Percentiles rank a stretch among this genome's conserved stretches.
Evolutionary conservation across 805 yeast genomes (phyloP).

Genomic region (Candida qinlingensis): DNA sequence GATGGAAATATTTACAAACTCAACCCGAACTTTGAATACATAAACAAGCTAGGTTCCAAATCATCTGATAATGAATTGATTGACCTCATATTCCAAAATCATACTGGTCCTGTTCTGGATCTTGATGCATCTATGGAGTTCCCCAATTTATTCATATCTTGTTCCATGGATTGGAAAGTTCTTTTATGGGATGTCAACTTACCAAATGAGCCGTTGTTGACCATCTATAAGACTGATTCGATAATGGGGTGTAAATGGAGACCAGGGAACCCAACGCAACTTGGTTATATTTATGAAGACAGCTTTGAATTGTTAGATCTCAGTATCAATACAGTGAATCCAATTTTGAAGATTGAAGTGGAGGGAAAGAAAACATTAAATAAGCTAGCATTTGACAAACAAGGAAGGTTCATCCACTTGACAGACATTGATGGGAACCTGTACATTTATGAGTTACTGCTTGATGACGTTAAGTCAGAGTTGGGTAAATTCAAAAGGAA

Average conservation of each 20-base stretch:
- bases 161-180: conserved; percentile 30
- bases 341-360: conserved; percentile 14
- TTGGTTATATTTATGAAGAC: conserved; percentile 27
- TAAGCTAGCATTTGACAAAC: conserved; percentile 13
- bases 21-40: conserved; percentile 18
- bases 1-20: conserved; percentile 30
- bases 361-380: conserved; percentile 10
- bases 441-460: conserved; percentile 13
- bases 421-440: conserved; percentile 15
- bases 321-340: conserved; percentile 21
- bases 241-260: conserved; percentile 27
- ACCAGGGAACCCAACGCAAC: conserved; percentile 22
- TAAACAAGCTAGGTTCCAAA: conserved; percentile 10
- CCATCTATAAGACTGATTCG: conserved; percentile 21
- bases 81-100: conserved; percentile 20
- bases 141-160: conserved; percentile 21
- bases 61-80: conserved; percentile 11
- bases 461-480: conserved; percentile 13
- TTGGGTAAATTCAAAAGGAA: conserved; percentile 17
- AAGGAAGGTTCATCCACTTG: conserved; percentile 14
- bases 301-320: conserved; percentile 28
- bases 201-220: conserved; percentile 16
- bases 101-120: conserved; percentile 24
- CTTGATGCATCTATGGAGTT: conserved; percentile 15
- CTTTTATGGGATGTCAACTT: conserved; percentile 23